These are phyloP conservation scores for Cylindrotheca fusiformis DNA, from an alignment of 108 stramenopile species.

Conservation along the genomic window DNA sequence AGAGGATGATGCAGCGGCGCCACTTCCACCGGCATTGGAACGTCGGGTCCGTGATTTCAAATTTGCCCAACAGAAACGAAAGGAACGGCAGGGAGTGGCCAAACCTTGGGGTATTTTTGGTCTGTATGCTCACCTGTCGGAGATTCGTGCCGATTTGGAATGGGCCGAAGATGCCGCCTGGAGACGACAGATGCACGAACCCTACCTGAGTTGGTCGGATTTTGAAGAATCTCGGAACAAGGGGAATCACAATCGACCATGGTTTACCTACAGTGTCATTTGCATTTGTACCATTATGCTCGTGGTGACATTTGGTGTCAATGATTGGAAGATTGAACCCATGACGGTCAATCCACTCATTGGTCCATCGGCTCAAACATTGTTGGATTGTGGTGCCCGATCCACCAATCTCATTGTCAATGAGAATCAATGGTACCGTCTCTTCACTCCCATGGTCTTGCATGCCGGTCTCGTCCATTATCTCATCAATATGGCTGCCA, in stretches of 20 bases:
- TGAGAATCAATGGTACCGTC: conserved; percentile 73
- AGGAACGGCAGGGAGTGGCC: conserved; percentile 77
- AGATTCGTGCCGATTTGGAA: conserved; percentile 71
- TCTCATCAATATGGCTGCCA: conserved; percentile 86
- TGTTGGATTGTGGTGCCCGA: conserved; percentile 88
- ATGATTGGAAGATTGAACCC: conserved; percentile 84
- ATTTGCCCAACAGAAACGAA: conserved; percentile 83
- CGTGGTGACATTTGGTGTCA: conserved; percentile 69
- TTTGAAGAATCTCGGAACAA: conserved; percentile 67
- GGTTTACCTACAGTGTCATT: conserved; percentile 69
- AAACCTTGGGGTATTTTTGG: conserved; percentile 86
- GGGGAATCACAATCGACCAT: conserved; percentile 62
- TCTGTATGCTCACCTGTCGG: conserved; percentile 76
- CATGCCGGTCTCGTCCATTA: conserved; percentile 97
- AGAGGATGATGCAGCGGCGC: neutral
- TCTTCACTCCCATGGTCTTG: conserved; percentile 86
- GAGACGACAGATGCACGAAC: conserved; percentile 64
- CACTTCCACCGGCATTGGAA: conserved; percentile 57
- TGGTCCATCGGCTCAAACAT: conserved; percentile 84
- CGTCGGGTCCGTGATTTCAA: conserved; percentile 82
- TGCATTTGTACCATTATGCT: conserved; percentile 63
- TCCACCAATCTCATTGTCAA: conserved; percentile 85
- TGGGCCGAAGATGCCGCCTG: conserved; percentile 91
- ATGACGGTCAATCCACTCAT: conserved; percentile 79
- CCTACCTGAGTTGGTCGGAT: conserved; percentile 82